Evolutionary conservation across 2,329 filamentous ascomycete species (phyloP).

Genomic region (Pyrenochaeta sp.): DNA sequence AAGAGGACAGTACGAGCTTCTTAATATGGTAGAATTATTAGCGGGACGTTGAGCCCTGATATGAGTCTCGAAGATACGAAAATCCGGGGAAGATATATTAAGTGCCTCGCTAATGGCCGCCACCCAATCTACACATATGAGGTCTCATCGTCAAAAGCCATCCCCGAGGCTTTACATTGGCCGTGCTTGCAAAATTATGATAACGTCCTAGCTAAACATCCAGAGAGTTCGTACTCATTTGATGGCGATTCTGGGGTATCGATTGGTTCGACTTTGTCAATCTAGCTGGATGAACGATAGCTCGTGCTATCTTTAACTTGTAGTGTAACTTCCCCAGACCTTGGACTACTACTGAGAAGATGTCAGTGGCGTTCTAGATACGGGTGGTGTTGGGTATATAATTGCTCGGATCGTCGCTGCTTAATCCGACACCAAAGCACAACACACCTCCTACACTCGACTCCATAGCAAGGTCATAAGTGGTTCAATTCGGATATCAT

Average conservation of each 20-base stretch:
- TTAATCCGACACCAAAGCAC: not conserved
- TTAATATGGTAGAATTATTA: slow-evolving; percentile 25
- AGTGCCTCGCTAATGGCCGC: slow-evolving; percentile 18
- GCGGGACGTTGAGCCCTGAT: slow-evolving; percentile 6
- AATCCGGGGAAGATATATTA: slow-evolving; percentile 21
- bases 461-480: not conserved
- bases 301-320: slow-evolving; percentile 12
- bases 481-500: not conserved
- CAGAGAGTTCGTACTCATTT: not conserved
- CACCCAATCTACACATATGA: slow-evolving; percentile 22
- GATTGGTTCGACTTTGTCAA: slow-evolving; percentile 3
- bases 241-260: not conserved
- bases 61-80: slow-evolving; percentile 11
- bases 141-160: slow-evolving; percentile 7
- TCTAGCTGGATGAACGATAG: slow-evolving; percentile 5
- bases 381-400: slow-evolving; percentile 16
- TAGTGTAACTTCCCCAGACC: not conserved
- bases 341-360: not conserved
- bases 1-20: slow-evolving; percentile 10
- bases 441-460: not conserved
- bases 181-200: not conserved
- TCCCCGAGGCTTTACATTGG: slow-evolving; percentile 3
- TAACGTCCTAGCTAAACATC: slow-evolving; percentile 9
- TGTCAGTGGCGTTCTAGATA: slow-evolving; percentile 17
- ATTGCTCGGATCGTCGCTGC: slow-evolving; percentile 5